Base-by-base conservation (phyloP, 2,329 filamentous ascomycete species). In the Sporothrix inflata region DNA sequence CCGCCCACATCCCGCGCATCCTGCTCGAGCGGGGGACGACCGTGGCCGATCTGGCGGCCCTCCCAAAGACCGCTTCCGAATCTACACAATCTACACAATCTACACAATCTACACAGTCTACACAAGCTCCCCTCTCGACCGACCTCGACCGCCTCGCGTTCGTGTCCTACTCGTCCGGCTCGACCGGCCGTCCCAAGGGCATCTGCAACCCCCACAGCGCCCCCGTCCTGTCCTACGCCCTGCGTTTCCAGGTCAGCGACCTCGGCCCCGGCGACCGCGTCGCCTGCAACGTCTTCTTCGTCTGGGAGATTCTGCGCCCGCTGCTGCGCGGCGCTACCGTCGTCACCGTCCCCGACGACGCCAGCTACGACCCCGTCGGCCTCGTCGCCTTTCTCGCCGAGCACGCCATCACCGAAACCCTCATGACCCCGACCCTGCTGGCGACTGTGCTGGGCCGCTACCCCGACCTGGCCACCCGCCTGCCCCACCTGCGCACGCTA, bases 231-330 rank as follows among this genome's bases (percentile, higher is more conserved):
- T 94, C 92, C 7, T 94, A 94, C 78, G 84, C 93, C 76, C 80
- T 93, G 74, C 85, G 92, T 79, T 94, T 94, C 77, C 84, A 82
- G 11, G 80, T 94, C 66, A 91, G 89, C 75, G 90, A 94, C 78
- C 83, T 93, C 2, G 81, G 86, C 21, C 90, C 90, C 0, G 92
- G 92, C 19, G 92, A 94, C 76, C 88, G 92, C 7, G 92, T 94
- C 12, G 92, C 92, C n/a, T 94, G 92, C 82, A 95, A 94, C 83
- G 92, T 94, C 73, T 95, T 94, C 80, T 95, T 95, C 78, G 86
- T 94, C 63, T 95, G 92, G 92, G 92, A 95, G 79, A 94, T 94
- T 72, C 80, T 95, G 71, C 90, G 92, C 5, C 92, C 92, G 9
- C 83, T 95, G 60, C 79, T 95, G 71, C 87, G 92, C 71, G 92